Base-by-base conservation (phyloP, 768 basidiomycete species). In the Lactifluus pinguis region DNA sequence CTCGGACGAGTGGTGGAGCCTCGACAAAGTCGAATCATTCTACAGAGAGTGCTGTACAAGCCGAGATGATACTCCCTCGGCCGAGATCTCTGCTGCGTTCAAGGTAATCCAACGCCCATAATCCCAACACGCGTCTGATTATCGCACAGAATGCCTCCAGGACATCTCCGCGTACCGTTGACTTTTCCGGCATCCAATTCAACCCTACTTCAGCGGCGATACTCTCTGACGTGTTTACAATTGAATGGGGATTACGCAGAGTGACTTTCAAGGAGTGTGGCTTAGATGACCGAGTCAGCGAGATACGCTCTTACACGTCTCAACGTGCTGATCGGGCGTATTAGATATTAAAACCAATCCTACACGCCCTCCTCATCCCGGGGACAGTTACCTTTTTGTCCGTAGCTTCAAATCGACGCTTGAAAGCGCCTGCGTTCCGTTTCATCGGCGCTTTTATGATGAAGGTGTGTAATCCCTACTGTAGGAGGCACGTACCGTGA, bases 191-290 rank as follows among this genome's bases (percentile, higher is more conserved):
- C 10, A 83, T 87, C 21, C 86, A 86, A 67, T 78, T 98, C 19
- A 87, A 83, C 0, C 71, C 79, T 1, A 79, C 84, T 2, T 77
- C 83, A 0, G 87, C 92, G 0, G 84, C 86, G 13, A 85, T 93
- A 17, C 79, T 99, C 17, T 87, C 95, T 0, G 95, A 98, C 72
- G 84, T 97, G 14, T 84, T 98, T 64, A 83, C 84, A 8, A 86
- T 97, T 59, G 92, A 98, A 72, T 98, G 94, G 89, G 95, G 94
- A 0, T 75, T 97, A 19, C 78, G 87, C 30, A 95, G 92, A 68
- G 76, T 95, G 21, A 85, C 88, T 0, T 80, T 97, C 57, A 83
- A 90, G 45, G 88, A 89, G 70, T 98, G 94, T 68, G 85, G 94
- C 66, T 72, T 98, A 21, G 92, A 94, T 65, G 89, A 92, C 54